A percentile compares a stretch with the other conserved stretches of the same genome.
Evolutionary conservation across 2,329 filamentous ascomycete species (phyloP).

Genomic region (Aureobasidium leucospermi): DNA sequence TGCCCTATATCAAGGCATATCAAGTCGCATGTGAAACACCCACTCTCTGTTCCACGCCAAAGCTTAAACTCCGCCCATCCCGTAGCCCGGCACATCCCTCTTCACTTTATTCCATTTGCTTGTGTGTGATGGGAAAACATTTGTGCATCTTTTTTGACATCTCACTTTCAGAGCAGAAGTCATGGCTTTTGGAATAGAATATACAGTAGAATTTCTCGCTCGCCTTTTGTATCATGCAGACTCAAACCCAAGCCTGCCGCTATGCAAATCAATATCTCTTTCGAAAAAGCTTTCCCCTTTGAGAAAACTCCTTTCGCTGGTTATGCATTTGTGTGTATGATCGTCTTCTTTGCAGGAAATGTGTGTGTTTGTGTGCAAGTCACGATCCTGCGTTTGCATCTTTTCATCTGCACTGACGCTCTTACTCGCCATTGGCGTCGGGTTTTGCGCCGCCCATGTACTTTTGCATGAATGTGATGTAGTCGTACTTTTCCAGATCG

Average conservation of each 20-base stretch:
- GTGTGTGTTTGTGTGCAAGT: too few relatives aligned
- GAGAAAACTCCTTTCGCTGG: constrained; percentile 1
- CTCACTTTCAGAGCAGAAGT: neutral
- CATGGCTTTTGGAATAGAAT: neutral
- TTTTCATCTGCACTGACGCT: neutral
- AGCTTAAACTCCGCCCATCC: constrained; percentile 8
- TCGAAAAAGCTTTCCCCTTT: neutral
- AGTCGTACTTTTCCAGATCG: constrained; percentile 83
- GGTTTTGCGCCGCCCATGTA: constrained; percentile 29
- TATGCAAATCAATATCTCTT: constrained; percentile 1
- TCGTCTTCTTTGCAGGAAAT: neutral
- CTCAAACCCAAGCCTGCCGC: neutral
- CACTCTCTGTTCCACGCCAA: neutral
- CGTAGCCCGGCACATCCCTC: neutral
- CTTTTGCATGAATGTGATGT: constrained; percentile 94
- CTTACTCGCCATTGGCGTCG: neutral
- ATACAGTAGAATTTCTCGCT: neutral
- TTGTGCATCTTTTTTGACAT: neutral
- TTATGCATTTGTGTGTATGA: neutral
- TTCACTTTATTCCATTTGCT: neutral
- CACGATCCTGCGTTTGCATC: neutral
- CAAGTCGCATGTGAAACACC: neutral
- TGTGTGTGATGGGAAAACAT: neutral
- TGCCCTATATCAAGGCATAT: neutral
- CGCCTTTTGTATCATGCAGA: neutral